Evolutionary conservation across 345 rosid genomes (phyloP).

Genomic region (Noccaea caerulescens): DNA sequence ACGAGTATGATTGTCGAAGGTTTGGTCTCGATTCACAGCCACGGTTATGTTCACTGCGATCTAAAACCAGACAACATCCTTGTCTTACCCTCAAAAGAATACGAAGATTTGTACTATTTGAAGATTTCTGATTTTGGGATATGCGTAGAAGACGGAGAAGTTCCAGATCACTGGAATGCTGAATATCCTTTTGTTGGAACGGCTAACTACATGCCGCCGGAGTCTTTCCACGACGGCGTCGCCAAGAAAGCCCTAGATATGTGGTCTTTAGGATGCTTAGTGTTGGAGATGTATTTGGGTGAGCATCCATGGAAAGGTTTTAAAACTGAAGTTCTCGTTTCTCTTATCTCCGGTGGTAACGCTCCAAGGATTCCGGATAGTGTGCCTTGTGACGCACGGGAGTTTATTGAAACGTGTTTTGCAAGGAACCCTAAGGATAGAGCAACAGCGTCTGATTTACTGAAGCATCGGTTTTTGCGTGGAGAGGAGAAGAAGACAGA

Average conservation of each 20-base stretch:
- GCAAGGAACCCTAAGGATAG: not conserved
- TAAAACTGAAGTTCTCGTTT: not conserved
- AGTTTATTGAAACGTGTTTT: conserved; percentile 1
- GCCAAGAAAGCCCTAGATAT: conserved; percentile 36
- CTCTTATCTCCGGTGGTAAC: not conserved
- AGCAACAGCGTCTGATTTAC: not conserved
- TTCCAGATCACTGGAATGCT: not conserved
- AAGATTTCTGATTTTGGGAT: conserved; percentile 50
- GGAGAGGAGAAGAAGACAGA: not conserved
- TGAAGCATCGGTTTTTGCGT: not conserved
- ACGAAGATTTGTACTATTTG: not conserved
- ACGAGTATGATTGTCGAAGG: conserved; percentile 42
- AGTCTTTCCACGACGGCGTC: conserved; percentile 27
- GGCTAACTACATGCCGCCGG: conserved; percentile 46
- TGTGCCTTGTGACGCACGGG: conserved; percentile 4
- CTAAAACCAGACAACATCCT: conserved; percentile 47
- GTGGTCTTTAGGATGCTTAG: not conserved
- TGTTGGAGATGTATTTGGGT: not conserved
- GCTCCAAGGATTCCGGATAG: conserved; percentile 6
- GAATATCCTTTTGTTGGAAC: conserved; percentile 43
- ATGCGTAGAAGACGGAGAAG: conserved; percentile 31
- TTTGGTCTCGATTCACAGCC: conserved; percentile 40
- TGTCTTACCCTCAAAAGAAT: conserved; percentile 6
- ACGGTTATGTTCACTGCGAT: conserved; percentile 36
- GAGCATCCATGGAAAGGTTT: conserved; percentile 13